Conservation (phyloP, 139 green algal species). For the Chlorella sp. region DNA sequence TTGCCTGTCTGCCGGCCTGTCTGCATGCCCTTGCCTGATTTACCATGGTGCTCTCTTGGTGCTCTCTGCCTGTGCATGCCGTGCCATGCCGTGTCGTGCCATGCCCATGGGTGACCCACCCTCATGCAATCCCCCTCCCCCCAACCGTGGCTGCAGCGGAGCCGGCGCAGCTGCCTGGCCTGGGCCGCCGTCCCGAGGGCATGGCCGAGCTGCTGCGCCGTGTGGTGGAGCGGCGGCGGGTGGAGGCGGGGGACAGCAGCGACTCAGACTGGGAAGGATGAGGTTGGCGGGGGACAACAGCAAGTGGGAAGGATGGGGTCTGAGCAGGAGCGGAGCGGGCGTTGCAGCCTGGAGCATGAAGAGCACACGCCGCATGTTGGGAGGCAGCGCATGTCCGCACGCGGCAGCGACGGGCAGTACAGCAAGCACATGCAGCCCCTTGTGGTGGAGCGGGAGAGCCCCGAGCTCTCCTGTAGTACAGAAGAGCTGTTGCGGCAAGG, state of each 20-base stretch:
- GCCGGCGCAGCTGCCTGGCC: not conserved
- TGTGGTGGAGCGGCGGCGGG: not conserved
- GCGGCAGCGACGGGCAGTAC: too few relatives aligned
- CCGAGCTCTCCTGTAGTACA: too few relatives aligned
- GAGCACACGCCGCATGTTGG: too few relatives aligned
- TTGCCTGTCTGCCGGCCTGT: too few relatives aligned
- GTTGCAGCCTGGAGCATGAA: too few relatives aligned
- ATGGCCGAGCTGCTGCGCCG: conserved; percentile 25
- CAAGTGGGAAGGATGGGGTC: not conserved
- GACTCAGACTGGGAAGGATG: conserved; percentile 12
- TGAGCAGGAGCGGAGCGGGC: too few relatives aligned
- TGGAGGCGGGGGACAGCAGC: not conserved
- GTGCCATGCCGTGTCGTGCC: not conserved
- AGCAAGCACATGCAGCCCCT: too few relatives aligned
- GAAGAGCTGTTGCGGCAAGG: too few relatives aligned
- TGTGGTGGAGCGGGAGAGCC: too few relatives aligned
- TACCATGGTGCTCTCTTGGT: not conserved
- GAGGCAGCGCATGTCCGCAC: too few relatives aligned
- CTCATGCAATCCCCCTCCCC: not conserved
- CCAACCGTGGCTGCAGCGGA: not conserved
- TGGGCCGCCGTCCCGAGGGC: not conserved
- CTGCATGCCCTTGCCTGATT: not conserved
- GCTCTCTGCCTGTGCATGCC: too few relatives aligned
- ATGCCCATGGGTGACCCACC: not conserved
- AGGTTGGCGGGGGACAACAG: not conserved